A percentile compares a stretch with the other conserved stretches of the same genome.
phyloP scores from a whole-genome alignment of 1,139 yeast species.

The Hyphopichia buzzinii region DNA sequence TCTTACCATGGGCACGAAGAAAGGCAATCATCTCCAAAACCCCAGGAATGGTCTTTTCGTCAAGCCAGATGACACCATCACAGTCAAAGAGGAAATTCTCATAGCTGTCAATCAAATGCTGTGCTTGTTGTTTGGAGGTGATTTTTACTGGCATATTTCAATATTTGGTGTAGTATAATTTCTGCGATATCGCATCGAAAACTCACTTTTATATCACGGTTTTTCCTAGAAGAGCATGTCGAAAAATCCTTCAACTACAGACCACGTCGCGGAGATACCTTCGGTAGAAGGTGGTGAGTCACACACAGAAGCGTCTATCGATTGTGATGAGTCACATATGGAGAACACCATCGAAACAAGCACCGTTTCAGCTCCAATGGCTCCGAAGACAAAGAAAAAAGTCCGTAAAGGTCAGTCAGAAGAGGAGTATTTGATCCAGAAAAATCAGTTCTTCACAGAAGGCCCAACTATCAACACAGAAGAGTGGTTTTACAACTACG shows the following conservation, averaged over 20 bases:
- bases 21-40: slow-evolving; percentile 64
- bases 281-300: too few species aligned
- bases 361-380: background rate
- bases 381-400: slow-evolving; percentile 7
- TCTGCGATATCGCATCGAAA: too few species aligned
- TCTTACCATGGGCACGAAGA: slow-evolving; percentile 40
- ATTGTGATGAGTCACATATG: too few species aligned
- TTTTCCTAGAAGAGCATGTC: too few species aligned
- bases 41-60: slow-evolving; percentile 68
- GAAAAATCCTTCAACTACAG: too few species aligned
- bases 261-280: too few species aligned
- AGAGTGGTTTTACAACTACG: slow-evolving; percentile 40
- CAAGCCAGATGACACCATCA: slow-evolving; percentile 93
- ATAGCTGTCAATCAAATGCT: slow-evolving; percentile 55
- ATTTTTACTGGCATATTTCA: slow-evolving; percentile 41
- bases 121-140: slow-evolving; percentile 44
- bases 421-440: slow-evolving; percentile 50
- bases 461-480: slow-evolving; percentile 55
- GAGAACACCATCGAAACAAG: too few species aligned
- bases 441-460: slow-evolving; percentile 33
- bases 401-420: slow-evolving; percentile 56
- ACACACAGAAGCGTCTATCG: too few species aligned
- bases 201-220: too few species aligned
- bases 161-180: too few species aligned
- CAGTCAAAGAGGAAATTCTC: slow-evolving; percentile 91